Conservation (phyloP, 78 protist species). For the Creolimax fragrantissima region DNA sequence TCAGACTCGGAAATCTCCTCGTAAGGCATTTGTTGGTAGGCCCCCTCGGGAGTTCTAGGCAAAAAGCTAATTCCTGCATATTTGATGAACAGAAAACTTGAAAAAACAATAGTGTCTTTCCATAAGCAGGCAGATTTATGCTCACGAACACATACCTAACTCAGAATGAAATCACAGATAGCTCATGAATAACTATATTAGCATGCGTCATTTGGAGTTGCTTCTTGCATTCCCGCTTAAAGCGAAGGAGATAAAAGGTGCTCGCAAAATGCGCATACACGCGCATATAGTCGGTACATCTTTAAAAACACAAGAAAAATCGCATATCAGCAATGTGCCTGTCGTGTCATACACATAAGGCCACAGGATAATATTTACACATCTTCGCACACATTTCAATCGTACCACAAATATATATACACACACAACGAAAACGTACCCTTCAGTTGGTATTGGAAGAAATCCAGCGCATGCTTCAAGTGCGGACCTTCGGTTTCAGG, state of each 20-base stretch:
- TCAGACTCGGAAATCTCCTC: slow-evolving; percentile 28
- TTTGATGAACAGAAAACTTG: no score
- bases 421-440: slow-evolving; percentile 68
- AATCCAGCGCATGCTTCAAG: slow-evolving; percentile 56
- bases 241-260: neutral
- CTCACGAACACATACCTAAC: neutral
- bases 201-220: neutral
- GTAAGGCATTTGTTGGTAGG: slow-evolving; percentile 64
- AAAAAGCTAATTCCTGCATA: slow-evolving; percentile 30
- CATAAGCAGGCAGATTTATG: neutral
- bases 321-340: no score
- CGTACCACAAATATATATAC: no score
- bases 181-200: neutral
- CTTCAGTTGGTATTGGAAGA: slow-evolving; percentile 80
- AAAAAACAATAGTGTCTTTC: no score
- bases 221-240: neutral
- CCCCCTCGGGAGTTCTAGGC: neutral
- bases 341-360: no score
- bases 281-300: no score
- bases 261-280: no score
- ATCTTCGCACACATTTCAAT: no score
- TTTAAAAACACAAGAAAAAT: no score
- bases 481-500: slow-evolving; percentile 65
- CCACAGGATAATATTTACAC: no score
- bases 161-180: neutral